These are phyloP conservation scores for Curvularia verruculosa DNA, from an alignment of 2,329 filamentous ascomycete species.

Conservation along the genomic window DNA sequence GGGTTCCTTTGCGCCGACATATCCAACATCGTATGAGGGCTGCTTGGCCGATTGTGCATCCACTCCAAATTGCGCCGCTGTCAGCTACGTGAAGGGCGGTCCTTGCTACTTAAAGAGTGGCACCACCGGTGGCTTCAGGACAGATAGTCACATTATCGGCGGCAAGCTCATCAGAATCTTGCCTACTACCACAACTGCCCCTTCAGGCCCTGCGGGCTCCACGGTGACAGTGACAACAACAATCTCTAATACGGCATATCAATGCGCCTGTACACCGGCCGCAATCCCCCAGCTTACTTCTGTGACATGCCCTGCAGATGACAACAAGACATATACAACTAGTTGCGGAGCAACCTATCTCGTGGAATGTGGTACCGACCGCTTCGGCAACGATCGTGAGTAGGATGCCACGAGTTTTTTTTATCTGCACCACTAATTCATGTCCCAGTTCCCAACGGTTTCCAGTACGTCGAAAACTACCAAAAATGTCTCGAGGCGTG, in stretches of 20 bases:
- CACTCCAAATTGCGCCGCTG: constrained; percentile 24
- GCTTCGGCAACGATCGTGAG: constrained; percentile 29
- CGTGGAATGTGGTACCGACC: constrained; percentile 35
- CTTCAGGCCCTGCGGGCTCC: constrained; percentile 1
- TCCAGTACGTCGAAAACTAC: constrained; percentile 13
- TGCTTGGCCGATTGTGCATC: constrained; percentile 27
- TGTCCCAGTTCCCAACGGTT: constrained; percentile 15
- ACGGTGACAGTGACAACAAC: constrained; percentile 22
- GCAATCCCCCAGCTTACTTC: not conserved
- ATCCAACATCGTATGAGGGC: constrained; percentile 20
- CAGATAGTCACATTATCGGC: constrained; percentile 23
- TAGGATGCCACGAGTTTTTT: not conserved
- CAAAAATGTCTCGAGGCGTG: constrained; percentile 30
- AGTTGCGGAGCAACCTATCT: constrained; percentile 25
- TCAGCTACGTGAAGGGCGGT: constrained; percentile 24
- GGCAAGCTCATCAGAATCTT: constrained; percentile 15
- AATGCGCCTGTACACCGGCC: constrained; percentile 20
- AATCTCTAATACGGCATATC: constrained; percentile 11
- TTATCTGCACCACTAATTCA: constrained; percentile 4
- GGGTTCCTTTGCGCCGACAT: constrained; percentile 8
- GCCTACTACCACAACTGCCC: not conserved
- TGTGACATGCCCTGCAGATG: constrained; percentile 22
- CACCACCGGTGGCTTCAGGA: constrained; percentile 2
- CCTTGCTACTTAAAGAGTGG: constrained; percentile 29
- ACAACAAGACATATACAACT: constrained; percentile 22